phyloP scores from a whole-genome alignment of 176 grass and related monocot species.

The Aechmea fasciata region DNA sequence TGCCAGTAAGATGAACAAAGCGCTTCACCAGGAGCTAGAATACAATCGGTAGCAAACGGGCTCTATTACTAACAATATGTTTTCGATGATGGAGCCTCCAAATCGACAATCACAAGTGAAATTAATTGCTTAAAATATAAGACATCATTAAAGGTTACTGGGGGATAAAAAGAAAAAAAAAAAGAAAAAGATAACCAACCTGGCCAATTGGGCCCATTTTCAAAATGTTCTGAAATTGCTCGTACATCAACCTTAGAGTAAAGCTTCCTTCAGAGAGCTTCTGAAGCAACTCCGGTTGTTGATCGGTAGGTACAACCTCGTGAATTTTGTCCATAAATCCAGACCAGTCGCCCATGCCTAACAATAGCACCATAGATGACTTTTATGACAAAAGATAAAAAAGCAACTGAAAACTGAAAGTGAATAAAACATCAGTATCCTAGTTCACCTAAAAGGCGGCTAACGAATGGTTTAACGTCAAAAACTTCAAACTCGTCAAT shows the following conservation, averaged over 20 bases:
- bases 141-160: conserved; percentile 1
- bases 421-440: conserved; percentile 1
- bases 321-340: conserved; percentile 97
- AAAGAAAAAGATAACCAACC: conserved; percentile 33
- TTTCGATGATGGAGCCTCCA: too few species aligned
- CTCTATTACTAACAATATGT: too few species aligned
- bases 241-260: conserved; percentile 90
- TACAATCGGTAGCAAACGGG: too few species aligned
- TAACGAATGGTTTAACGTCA: conserved; percentile 94
- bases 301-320: conserved; percentile 83
- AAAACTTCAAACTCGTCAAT: conserved; percentile 84
- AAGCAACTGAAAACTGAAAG: conserved; percentile 9
- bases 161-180: conserved; percentile 7
- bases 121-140: not conserved
- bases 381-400: conserved; percentile 9
- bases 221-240: conserved; percentile 76
- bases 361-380: conserved; percentile 4
- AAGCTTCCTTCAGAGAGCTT: conserved; percentile 91
- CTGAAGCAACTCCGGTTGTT: conserved; percentile 84
- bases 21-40: not conserved
- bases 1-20: not conserved
- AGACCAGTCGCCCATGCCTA: conserved; percentile 86
- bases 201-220: conserved; percentile 94
- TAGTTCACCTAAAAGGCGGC: conserved; percentile 64
- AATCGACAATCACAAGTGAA: too few species aligned